Evolutionary conservation across 257 asterid genomes (phyloP).

Genomic region (Capsicum baccatum): DNA sequence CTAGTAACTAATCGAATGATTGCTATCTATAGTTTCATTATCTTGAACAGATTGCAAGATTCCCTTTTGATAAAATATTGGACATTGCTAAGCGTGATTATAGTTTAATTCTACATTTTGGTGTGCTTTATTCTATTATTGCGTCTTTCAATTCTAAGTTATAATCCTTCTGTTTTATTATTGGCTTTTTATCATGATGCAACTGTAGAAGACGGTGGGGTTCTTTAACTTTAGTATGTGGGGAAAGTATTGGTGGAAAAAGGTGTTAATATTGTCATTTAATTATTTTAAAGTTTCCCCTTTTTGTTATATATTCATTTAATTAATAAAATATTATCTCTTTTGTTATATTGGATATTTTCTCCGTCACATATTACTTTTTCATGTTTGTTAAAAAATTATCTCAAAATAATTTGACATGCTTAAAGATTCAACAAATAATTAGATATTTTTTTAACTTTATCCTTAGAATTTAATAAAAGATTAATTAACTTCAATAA

Average conservation of each 20-base stretch:
- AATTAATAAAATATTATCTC: neutral
- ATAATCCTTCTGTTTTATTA: slow-evolving; percentile 19
- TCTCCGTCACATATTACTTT: too few species aligned
- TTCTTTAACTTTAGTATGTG: slow-evolving; percentile 19
- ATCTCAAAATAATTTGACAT: too few species aligned
- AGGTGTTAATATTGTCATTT: neutral
- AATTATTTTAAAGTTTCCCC: neutral
- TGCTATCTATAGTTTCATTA: neutral
- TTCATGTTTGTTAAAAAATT: too few species aligned
- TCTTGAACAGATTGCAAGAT: neutral
- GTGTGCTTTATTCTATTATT: neutral
- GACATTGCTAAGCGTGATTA: slow-evolving; percentile 23
- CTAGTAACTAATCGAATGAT: neutral
- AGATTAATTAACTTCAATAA: too few species aligned
- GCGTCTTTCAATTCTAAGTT: slow-evolving; percentile 9
- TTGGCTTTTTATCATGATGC: slow-evolving; percentile 18
- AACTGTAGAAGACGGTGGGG: neutral
- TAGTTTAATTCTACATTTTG: slow-evolving; percentile 12
- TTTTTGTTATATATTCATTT: neutral
- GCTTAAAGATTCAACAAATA: too few species aligned
- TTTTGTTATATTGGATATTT: neutral
- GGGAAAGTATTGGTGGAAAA: slow-evolving; percentile 22
- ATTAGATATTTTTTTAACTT: too few species aligned
- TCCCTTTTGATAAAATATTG: neutral
- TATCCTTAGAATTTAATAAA: too few species aligned